Base-by-base conservation (phyloP, 768 basidiomycete genomes). In the Boletus reticulatus region DNA sequence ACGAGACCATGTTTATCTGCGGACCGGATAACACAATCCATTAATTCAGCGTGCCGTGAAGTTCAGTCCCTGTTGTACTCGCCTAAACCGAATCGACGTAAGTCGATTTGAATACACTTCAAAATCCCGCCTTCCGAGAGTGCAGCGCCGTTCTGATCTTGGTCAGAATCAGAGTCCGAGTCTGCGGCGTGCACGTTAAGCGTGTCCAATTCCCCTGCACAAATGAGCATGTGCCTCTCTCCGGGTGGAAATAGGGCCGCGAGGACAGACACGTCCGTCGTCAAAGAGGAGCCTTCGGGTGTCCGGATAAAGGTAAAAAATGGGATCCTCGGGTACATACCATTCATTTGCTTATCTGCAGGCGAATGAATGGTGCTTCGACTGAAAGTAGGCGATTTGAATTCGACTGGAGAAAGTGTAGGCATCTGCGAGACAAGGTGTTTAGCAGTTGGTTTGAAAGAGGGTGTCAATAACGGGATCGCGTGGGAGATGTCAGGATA, bases 281-380 rank as follows among this genome's bases (percentile, higher is more conserved):
- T 89, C 49, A 93, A 74, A 12, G 87, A 89, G 22, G 88, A 87
- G 2, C 87, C 87, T 68, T 92, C 90, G 20, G 78, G 71, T 7
- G 89, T 90, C 57, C 88, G 78, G 17, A 89, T 91, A 65, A 92
- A 87, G 59, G 83, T 88, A 71, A 92, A 85, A 73, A 93, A 92
- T 4, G 88, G 84, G n/a, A 85, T 77, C n/a, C 48, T 57, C 13
- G 59, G 48, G 43, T 53, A 58, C 42, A 19, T 37, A 19, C 14
- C 36, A n/a, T 53, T 54, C 34, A 34, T 34, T 43, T 56, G 61
- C 52, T 53, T 68, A 43, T 61, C 57, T 45, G 51, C 41, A 22
- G 60, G 62, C 16, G 58, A 56, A 50, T 44, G 39, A 42, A 57
- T 31, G 32, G 47, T 45, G 22, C 52, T 57, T 49, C 45, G 60